Evolutionary conservation across 257 asterid genomes (phyloP), one percentile per base, ranked within the genome.

Genomic region (Cordia subcordata): DNA sequence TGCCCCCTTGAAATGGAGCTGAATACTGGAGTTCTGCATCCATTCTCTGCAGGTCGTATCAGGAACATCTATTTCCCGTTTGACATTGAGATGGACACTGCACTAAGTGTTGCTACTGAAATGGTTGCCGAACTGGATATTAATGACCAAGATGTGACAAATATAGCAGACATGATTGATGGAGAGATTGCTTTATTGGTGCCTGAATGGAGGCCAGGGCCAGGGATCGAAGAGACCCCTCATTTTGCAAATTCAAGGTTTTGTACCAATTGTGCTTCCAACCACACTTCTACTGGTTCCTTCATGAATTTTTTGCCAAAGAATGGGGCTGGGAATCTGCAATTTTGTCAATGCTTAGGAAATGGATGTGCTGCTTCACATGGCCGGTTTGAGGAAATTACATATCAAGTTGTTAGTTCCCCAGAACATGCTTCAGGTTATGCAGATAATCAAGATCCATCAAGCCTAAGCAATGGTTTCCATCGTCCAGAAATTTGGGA

Each of bases 101-200:
- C 85, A 58, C 27, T 75, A 49, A 72, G 70, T 8, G 85, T 79
- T 37, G 85, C 85, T 11, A 79, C 77, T 13, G 85, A 79, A 76
- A 79, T 79, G 85, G 82, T 79, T 11, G 72, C 77, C 21, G 85
- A 79, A 56, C 65, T 79, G 64, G 85, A 79, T 58, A 72, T 79
- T 37, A 75, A 68, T 19, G 85, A 79, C 61, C 85, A 75, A 69
- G 85, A 79, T 47, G 79, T 72, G 19, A 75, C 77, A 11, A 69
- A 63, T 22, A 79, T 79, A 59, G 85, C 82, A 0, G 82, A 69
- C 52, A 79, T 72, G 85, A 79, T 79, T 54, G 82, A 79, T 59
- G 81, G 79, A 21, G 85, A 79, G 72, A 72, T 79, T 61, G 70
- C 79, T 60, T 55, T 72, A 12, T 60, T 79, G 56, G 79, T 75